These are phyloP conservation scores for Cyberlindnera euphorbiae DNA, from an alignment of 805 yeast genomes.

Conservation along the genomic window DNA sequence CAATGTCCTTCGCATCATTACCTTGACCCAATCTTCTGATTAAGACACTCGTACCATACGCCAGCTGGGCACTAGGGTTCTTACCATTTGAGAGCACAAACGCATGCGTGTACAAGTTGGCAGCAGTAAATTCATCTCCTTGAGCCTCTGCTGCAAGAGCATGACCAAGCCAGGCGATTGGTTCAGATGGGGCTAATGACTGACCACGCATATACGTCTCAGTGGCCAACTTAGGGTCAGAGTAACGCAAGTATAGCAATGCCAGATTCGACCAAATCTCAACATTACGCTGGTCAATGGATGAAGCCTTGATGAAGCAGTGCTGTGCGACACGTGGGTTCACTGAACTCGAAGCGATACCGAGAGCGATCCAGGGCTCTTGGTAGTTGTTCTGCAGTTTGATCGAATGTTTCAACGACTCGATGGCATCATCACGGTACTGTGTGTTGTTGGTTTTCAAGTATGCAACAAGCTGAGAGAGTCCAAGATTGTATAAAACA, in stretches of 20 bases:
- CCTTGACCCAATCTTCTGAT: constrained; percentile 38
- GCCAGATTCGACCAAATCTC: constrained; percentile 81
- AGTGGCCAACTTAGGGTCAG: constrained; percentile 68
- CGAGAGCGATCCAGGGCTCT: constrained; percentile 78
- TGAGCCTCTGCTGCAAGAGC: constrained; percentile 55
- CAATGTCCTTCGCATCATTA: constrained; percentile 49
- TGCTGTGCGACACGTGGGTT: constrained; percentile 84
- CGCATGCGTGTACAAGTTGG: constrained; percentile 69
- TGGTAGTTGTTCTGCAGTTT: constrained; percentile 65
- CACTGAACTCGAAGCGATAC: constrained; percentile 60
- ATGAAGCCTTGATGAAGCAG: constrained; percentile 79
- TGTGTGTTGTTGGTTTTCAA: constrained; percentile 24
- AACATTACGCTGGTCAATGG: constrained; percentile 63
- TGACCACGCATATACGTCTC: constrained; percentile 72
- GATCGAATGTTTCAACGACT: constrained; percentile 59
- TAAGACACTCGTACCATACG: constrained; percentile 62
- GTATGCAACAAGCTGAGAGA: constrained; percentile 50
- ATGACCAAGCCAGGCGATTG: constrained; percentile 81
- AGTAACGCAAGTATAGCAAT: constrained; percentile 59
- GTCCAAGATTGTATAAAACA: constrained; percentile 65
- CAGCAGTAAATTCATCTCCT: constrained; percentile 49
- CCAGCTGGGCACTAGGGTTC: constrained; percentile 61
- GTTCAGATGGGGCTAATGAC: constrained; percentile 72
- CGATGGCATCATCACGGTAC: constrained; percentile 49
- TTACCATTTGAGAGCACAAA: constrained; percentile 71